A percentile compares a stretch with the other conserved stretches of the same genome.
Conservation (phyloP, 2,329 filamentous ascomycete genomes). For the Kalmusia sp. region DNA sequence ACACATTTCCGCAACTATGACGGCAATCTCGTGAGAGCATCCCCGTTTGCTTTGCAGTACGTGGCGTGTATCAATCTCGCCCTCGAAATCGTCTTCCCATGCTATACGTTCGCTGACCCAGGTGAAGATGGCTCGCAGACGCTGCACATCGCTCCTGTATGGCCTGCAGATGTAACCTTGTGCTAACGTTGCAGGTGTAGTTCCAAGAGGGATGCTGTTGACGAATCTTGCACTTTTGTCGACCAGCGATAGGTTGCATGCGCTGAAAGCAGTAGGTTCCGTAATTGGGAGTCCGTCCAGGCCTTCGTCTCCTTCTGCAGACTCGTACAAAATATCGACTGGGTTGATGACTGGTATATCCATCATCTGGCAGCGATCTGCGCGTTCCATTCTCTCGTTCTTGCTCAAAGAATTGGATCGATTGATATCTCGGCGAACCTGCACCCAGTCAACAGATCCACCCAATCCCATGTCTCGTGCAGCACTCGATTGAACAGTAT, state of each 20-base stretch:
- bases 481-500: constrained; percentile 42
- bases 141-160: constrained; percentile 91
- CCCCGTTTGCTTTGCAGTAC: constrained; percentile 85
- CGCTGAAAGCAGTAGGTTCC: constrained; percentile 80
- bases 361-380: constrained; percentile 92
- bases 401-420: constrained; percentile 90
- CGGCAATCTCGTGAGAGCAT: constrained; percentile 87
- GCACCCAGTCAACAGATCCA: constrained; percentile 85
- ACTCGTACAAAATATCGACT: constrained; percentile 85
- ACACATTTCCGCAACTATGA: constrained; percentile 93
- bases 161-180: constrained; percentile 93
- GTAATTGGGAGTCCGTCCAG: constrained; percentile 83
- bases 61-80: constrained; percentile 79
- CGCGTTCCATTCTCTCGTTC: constrained; percentile 83
- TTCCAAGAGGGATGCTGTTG: constrained; percentile 79
- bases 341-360: constrained; percentile 88
- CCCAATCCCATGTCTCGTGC: constrained; percentile 75
- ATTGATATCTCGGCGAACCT: constrained; percentile 94
- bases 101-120: constrained; percentile 95
- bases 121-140: constrained; percentile 91
- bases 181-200: constrained; percentile 81
- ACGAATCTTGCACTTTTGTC: constrained; percentile 97
- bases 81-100: constrained; percentile 95
- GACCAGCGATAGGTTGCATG: constrained; percentile 82
- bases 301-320: constrained; percentile 87